These are phyloP conservation scores for Penicillium chermesinum DNA, from an alignment of 495 filamentous ascomycete genomes.

Conservation along the genomic window DNA sequence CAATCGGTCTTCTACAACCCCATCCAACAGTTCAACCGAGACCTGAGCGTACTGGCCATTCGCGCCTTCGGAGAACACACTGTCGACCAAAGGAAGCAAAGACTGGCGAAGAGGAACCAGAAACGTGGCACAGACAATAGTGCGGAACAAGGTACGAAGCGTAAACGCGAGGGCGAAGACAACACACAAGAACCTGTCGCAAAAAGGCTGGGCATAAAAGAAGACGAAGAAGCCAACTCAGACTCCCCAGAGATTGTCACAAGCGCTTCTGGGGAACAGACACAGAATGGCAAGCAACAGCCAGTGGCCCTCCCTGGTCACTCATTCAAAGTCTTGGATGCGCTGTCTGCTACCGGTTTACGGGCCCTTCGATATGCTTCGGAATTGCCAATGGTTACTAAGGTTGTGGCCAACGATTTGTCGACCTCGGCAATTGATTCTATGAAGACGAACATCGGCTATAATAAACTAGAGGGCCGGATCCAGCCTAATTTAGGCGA, in stretches of 20 bases:
- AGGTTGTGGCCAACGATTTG: conserved; percentile 85
- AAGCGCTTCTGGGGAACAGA: not conserved
- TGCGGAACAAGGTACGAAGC: conserved; percentile 45
- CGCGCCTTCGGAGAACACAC: conserved; percentile 72
- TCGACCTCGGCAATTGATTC: conserved; percentile 69
- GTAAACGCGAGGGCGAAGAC: conserved; percentile 38
- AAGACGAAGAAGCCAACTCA: conserved; percentile 11
- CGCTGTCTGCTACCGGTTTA: conserved; percentile 89
- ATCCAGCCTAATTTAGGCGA: conserved; percentile 71
- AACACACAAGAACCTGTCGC: conserved; percentile 15
- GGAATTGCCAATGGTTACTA: conserved; percentile 78
- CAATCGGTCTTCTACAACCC: conserved; percentile 97
- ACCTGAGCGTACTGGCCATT: conserved; percentile 88
- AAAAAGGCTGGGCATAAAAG: conserved; percentile 1
- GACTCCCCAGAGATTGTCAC: conserved; percentile 8
- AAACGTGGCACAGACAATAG: conserved; percentile 33
- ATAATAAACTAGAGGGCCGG: conserved; percentile 68
- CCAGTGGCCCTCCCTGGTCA: conserved; percentile 1
- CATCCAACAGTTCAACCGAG: conserved; percentile 97
- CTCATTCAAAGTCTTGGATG: conserved; percentile 80
- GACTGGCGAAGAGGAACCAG: conserved; percentile 35
- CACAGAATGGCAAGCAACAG: conserved; percentile 6
- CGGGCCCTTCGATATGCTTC: conserved; percentile 87
- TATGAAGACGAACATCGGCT: conserved; percentile 75
- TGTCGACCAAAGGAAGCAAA: conserved; percentile 37